phyloP scores from a whole-genome alignment of 352 stramenopile species.

The Globisporangium parvum region DNA sequence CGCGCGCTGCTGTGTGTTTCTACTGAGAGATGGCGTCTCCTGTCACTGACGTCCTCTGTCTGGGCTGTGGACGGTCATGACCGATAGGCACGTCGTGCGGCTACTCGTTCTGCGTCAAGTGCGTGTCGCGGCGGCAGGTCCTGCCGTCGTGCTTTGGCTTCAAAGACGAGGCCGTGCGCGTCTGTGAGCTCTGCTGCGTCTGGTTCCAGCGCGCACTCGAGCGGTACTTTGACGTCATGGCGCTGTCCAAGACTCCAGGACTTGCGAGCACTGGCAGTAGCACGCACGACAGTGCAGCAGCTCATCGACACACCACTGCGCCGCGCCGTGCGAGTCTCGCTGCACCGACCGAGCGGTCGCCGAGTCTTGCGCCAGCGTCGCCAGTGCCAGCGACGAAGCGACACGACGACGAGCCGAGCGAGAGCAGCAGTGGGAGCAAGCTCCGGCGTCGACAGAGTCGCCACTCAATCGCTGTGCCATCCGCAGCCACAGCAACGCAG shows the following conservation, averaged over 20 bases:
- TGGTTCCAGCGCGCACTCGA: constrained; percentile 72
- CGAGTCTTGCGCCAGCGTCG: background rate
- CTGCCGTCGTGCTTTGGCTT: constrained; percentile 58
- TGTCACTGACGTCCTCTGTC: background rate
- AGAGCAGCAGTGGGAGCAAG: constrained; percentile 16
- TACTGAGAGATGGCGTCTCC: background rate
- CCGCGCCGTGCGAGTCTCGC: background rate
- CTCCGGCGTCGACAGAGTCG: constrained; percentile 16
- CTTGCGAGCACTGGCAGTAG: background rate
- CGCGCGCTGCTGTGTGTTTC: background rate
- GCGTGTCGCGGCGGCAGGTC: constrained; percentile 41
- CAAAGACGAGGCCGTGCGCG: constrained; percentile 34
- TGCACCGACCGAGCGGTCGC: constrained; percentile 8
- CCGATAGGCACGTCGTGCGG: constrained; percentile 30
- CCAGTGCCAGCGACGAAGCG: constrained; percentile 19
- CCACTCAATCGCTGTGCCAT: constrained; percentile 19
- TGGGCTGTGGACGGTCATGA: background rate
- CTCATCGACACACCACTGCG: background rate
- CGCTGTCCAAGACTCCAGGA: constrained; percentile 22
- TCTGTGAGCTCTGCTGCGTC: constrained; percentile 49
- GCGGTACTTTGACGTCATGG: constrained; percentile 56
- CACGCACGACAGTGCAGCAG: background rate
- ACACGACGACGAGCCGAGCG: constrained; percentile 16
- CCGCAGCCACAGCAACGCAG: constrained; percentile 4
- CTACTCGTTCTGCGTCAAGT: constrained; percentile 62